These are phyloP conservation scores for Aspergillus hancockii DNA, from an alignment of 495 filamentous ascomycete species.

Conservation along the genomic window DNA sequence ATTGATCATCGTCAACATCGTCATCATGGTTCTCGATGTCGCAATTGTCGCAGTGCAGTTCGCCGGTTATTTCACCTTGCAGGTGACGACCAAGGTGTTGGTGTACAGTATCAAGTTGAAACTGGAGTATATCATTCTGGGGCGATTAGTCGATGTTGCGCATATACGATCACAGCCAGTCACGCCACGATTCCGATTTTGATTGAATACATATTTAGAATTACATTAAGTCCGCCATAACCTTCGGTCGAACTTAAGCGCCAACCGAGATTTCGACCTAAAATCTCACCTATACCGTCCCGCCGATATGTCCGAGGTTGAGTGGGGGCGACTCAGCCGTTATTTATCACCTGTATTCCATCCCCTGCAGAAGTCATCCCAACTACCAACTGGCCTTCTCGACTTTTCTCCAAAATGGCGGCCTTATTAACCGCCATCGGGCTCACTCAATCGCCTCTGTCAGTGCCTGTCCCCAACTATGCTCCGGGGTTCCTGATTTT, in stretches of 20 bases:
- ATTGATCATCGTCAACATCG: constrained; percentile 50
- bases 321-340: too few relatives aligned
- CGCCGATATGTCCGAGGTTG: not conserved
- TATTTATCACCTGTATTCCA: too few relatives aligned
- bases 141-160: constrained; percentile 15
- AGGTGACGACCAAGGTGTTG: constrained; percentile 52
- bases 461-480: constrained; percentile 28
- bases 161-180: constrained; percentile 11
- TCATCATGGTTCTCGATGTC: constrained; percentile 49
- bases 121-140: constrained; percentile 53
- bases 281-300: not conserved
- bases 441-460: constrained; percentile 18
- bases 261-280: not conserved
- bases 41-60: constrained; percentile 46
- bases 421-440: constrained; percentile 25
- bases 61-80: constrained; percentile 43
- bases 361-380: not conserved
- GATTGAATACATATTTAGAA: not conserved
- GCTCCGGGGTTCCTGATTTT: constrained; percentile 43
- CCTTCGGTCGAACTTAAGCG: too few relatives aligned
- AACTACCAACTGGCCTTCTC: not conserved
- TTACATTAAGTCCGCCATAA: too few relatives aligned
- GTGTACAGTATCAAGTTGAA: constrained; percentile 61
- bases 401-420: constrained; percentile 5
- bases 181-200: constrained; percentile 11